phyloP scores from a whole-genome alignment of 1,139 yeast genomes.

The Magnusiomyces sp. region DNA sequence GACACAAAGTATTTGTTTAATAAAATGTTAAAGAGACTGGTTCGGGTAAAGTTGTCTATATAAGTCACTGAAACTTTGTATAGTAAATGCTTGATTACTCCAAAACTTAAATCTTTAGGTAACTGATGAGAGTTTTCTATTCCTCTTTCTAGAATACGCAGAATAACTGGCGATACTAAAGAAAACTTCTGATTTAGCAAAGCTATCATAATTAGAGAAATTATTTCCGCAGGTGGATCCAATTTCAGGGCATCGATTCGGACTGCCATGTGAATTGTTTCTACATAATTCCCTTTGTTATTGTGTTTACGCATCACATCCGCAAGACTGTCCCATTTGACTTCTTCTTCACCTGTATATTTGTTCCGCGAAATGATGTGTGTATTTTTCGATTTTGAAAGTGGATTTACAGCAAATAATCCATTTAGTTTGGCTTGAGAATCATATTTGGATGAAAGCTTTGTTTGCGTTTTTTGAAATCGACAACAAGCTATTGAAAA shows the following conservation, averaged over 20 bases:
- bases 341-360: neutral
- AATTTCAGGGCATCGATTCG: slow-evolving; percentile 12
- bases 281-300: slow-evolving; percentile 2
- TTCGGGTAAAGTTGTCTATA: slow-evolving; percentile 9
- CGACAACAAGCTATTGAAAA: neutral
- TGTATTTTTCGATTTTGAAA: neutral
- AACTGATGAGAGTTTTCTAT: slow-evolving; percentile 2
- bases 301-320: slow-evolving; percentile 1
- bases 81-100: slow-evolving; percentile 10
- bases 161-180: slow-evolving; percentile 6
- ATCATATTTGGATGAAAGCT: no score
- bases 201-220: slow-evolving; percentile 9
- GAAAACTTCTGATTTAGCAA: slow-evolving; percentile 10
- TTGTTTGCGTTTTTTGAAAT: no score
- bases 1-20: neutral
- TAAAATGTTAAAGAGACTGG: slow-evolving; percentile 6
- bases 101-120: neutral
- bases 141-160: slow-evolving; percentile 12
- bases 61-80: slow-evolving; percentile 13
- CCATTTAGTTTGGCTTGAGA: neutral
- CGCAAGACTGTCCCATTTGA: slow-evolving; percentile 2
- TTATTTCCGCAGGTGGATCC: slow-evolving; percentile 11
- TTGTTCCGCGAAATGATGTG: neutral
- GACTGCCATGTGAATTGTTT: slow-evolving; percentile 14
- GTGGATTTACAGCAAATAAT: neutral